These are phyloP conservation scores for Fusarium newnesense DNA, from an alignment of 2,329 filamentous ascomycete genomes.

Conservation along the genomic window DNA sequence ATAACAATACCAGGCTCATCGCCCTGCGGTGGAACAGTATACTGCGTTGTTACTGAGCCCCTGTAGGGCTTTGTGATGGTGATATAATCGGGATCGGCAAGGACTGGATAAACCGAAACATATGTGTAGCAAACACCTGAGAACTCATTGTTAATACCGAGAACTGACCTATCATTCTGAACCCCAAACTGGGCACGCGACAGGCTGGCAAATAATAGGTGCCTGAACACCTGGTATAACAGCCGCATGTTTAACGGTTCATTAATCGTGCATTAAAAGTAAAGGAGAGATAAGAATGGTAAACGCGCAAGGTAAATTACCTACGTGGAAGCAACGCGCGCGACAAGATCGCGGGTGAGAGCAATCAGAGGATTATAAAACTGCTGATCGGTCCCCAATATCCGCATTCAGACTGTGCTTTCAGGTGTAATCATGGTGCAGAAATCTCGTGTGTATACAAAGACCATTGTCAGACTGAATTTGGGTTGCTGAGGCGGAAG, in stretches of 20 bases:
- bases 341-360: not conserved
- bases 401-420: constrained; percentile 12
- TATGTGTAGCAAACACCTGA: constrained; percentile 43
- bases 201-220: constrained; percentile 11
- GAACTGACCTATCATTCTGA: constrained; percentile 37
- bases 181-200: constrained; percentile 21
- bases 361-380: constrained; percentile 20
- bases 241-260: constrained; percentile 18
- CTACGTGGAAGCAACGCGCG: not conserved
- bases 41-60: constrained; percentile 29
- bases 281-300: constrained; percentile 3
- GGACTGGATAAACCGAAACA: constrained; percentile 40
- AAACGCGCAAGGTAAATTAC: not conserved
- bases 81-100: constrained; percentile 35
- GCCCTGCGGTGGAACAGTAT: constrained; percentile 34
- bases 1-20: constrained; percentile 36
- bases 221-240: constrained; percentile 14
- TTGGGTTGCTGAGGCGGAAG: constrained; percentile 32
- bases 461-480: constrained; percentile 30
- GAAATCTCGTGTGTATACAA: not conserved
- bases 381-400: constrained; percentile 5
- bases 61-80: constrained; percentile 36
- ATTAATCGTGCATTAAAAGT: not conserved
- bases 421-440: not conserved
- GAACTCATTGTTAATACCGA: constrained; percentile 36